These are phyloP conservation scores for Dipteronia sinensis DNA, from an alignment of 345 rosid genomes.

Conservation along the genomic window DNA sequence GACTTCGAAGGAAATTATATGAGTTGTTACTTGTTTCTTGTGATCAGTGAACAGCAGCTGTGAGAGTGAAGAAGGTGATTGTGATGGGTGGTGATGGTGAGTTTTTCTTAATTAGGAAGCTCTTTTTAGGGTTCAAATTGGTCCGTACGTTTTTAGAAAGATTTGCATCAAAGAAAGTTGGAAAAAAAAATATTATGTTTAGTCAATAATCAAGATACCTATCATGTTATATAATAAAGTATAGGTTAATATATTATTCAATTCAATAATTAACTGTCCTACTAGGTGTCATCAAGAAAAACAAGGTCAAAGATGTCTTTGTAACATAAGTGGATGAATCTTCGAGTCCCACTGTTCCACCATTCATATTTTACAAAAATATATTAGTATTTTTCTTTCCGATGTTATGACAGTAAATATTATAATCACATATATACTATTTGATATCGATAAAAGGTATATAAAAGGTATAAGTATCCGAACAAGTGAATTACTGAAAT, in stretches of 20 bases:
- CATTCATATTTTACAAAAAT: no score
- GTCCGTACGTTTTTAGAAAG: neutral
- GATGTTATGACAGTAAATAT: no score
- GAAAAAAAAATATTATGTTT: neutral
- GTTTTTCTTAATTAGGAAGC: neutral
- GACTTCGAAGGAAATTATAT: no score
- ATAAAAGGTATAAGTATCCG: neutral
- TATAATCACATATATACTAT: rapidly evolving
- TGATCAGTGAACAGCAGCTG: no score
- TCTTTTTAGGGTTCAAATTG: neutral
- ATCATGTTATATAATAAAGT: neutral
- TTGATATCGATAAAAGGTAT: no score
- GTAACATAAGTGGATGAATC: no score
- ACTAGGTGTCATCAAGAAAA: neutral
- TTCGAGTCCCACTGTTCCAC: no score
- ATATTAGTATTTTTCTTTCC: no score
- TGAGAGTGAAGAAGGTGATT: no score
- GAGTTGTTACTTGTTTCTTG: no score
- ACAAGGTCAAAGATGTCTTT: no score
- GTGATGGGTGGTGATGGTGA: neutral
- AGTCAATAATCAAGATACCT: neutral
- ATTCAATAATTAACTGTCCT: neutral
- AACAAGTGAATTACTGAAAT: neutral
- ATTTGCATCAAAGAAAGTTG: neutral
- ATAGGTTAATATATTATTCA: neutral